Percentiles rank a stretch among this genome's conserved stretches.
Evolutionary conservation across 148 eudicot species (phyloP).

Genomic region (Spergularia marina): DNA sequence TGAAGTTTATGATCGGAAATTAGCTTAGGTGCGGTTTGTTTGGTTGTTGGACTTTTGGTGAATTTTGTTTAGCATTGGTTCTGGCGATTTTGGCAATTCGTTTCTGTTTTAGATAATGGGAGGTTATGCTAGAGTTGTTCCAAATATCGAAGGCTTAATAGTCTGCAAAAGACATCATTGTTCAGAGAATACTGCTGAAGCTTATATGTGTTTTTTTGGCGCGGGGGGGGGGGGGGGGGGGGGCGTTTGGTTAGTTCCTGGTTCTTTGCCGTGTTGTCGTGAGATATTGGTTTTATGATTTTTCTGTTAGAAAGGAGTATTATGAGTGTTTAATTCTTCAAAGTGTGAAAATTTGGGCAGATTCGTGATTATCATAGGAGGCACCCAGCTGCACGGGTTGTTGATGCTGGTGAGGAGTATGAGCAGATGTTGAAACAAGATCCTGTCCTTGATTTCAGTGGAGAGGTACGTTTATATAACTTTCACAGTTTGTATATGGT

Average conservation of each 20-base stretch:
- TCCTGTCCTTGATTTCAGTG: conserved; percentile 83
- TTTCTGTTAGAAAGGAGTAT: not conserved
- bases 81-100: not conserved
- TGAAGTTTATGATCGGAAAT: not conserved
- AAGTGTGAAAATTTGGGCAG: conserved; percentile 38
- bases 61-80: not conserved
- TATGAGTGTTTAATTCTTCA: conserved; percentile 9
- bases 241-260: not conserved
- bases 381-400: conserved; percentile 81
- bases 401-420: conserved; percentile 71
- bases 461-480: conserved; percentile 57
- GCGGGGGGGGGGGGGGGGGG: not conserved
- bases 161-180: not conserved
- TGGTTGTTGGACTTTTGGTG: too few species aligned
- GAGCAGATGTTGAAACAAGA: conserved; percentile 92
- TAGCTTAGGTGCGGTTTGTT: too few species aligned
- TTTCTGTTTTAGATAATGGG: not conserved
- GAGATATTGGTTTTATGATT: not conserved
- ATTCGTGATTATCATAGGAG: conserved; percentile 96
- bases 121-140: not conserved
- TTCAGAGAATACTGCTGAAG: not conserved
- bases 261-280: not conserved
- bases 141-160: not conserved
- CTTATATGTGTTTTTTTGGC: not conserved
- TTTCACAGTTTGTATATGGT: not conserved